Evolutionary conservation across 2,329 filamentous ascomycete species (phyloP).

Genomic region (Ascochyta fabae): DNA sequence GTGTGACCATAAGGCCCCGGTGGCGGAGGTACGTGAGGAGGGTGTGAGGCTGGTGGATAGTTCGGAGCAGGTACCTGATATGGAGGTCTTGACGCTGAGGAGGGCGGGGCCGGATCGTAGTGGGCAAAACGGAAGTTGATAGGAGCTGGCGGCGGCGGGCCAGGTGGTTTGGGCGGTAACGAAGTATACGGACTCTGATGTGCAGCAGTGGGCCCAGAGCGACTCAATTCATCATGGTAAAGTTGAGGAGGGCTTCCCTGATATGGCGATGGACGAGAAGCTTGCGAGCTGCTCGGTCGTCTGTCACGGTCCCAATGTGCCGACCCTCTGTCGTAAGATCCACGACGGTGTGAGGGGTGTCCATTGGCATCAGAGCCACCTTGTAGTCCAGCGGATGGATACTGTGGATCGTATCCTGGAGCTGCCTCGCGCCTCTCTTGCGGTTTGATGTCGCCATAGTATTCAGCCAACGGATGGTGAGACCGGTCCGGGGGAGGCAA

Average conservation of each 20-base stretch:
- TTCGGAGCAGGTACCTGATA: constrained; percentile 33
- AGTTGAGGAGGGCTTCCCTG: constrained; percentile 33
- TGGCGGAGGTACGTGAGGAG: constrained; percentile 26
- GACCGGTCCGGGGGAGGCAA: constrained; percentile 26
- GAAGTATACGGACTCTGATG: constrained; percentile 45
- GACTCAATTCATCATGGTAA: constrained; percentile 32
- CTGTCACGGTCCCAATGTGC: constrained; percentile 38
- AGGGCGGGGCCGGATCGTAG: constrained; percentile 42
- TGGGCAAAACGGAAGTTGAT: constrained; percentile 47
- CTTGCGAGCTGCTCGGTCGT: constrained; percentile 38
- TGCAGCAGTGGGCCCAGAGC: constrained; percentile 24
- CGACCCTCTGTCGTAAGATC: constrained; percentile 33
- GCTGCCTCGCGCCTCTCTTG: constrained; percentile 30
- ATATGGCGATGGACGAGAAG: constrained; percentile 34
- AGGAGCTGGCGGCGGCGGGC: constrained; percentile 31
- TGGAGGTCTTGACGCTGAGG: constrained; percentile 16
- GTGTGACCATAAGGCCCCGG: constrained; percentile 29
- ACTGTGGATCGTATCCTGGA: constrained; percentile 32
- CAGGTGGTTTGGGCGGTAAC: constrained; percentile 41
- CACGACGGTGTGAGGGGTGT: constrained; percentile 27
- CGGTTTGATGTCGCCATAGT: neutral
- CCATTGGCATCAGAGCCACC: constrained; percentile 27
- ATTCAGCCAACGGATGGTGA: constrained; percentile 17
- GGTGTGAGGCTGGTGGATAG: constrained; percentile 30
- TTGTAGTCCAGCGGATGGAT: constrained; percentile 32